These are phyloP conservation scores for Neurospora sp. DNA, from an alignment of 495 filamentous ascomycete genomes.

Conservation along the genomic window DNA sequence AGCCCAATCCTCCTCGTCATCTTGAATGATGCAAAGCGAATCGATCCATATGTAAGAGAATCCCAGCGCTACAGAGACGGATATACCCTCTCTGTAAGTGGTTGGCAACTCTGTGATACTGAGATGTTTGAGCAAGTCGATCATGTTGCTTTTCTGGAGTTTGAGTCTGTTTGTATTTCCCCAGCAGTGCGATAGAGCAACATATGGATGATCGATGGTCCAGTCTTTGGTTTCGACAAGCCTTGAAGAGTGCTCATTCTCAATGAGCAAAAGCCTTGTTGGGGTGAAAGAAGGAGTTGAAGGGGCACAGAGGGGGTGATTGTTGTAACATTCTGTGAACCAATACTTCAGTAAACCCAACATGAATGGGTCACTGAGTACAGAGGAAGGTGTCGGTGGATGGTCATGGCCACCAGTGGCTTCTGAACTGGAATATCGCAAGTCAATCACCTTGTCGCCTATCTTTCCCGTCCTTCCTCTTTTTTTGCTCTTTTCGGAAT, in stretches of 20 bases:
- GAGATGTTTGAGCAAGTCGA: neutral
- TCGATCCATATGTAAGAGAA: neutral
- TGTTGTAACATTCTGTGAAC: neutral
- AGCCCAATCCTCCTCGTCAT: neutral
- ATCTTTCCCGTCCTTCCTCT: too few species aligned
- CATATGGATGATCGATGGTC: neutral
- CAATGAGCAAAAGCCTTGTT: neutral
- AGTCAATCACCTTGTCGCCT: neutral
- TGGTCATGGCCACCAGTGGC: neutral
- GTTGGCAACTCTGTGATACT: neutral
- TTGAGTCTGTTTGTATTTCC: neutral
- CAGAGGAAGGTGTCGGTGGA: neutral
- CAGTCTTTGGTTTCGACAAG: neutral
- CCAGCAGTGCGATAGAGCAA: neutral
- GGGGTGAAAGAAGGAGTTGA: neutral
- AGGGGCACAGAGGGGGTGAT: neutral
- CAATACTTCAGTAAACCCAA: neutral
- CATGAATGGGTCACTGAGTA: neutral
- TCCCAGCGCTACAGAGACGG: neutral
- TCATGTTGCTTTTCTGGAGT: neutral
- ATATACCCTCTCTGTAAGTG: neutral
- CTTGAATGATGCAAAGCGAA: neutral
- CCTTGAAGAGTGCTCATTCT: neutral
- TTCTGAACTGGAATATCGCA: neutral
- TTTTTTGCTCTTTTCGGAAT: neutral